A percentile compares a stretch with the other conserved stretches of the same genome.
Evolutionary conservation across 2,329 filamentous ascomycete species (phyloP).

Genomic region (Verticillium albo-atrum): DNA sequence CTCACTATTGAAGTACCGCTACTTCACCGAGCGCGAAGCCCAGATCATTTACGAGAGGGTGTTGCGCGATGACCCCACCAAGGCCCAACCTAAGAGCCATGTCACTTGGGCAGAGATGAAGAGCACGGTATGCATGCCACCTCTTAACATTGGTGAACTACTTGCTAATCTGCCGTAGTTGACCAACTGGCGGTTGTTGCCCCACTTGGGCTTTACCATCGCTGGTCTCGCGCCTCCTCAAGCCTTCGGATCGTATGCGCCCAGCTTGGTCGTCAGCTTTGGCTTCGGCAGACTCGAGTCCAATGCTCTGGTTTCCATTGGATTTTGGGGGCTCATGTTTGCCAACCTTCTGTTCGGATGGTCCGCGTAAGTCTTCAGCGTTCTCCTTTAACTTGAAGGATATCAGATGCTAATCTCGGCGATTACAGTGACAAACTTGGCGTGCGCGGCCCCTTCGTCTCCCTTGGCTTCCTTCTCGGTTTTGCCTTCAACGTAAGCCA

Average conservation of each 20-base stretch:
- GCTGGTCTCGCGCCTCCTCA: slow-evolving; percentile 20
- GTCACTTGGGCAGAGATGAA: slow-evolving; percentile 27
- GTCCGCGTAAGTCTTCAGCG: slow-evolving; percentile 9
- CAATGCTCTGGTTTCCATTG: slow-evolving; percentile 29
- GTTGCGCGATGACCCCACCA: slow-evolving; percentile 28
- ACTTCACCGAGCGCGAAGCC: slow-evolving; percentile 27
- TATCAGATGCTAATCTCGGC: neutral
- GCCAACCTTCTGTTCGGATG: slow-evolving; percentile 26
- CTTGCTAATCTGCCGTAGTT: slow-evolving; percentile 15
- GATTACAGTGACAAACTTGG: slow-evolving; percentile 9
- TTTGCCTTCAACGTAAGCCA: slow-evolving; percentile 5
- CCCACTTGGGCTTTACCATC: slow-evolving; percentile 26
- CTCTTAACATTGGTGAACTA: neutral
- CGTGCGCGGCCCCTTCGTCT: slow-evolving; percentile 14
- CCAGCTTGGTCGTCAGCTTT: slow-evolving; percentile 26
- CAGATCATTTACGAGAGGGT: slow-evolving; percentile 27
- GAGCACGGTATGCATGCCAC: slow-evolving; percentile 19
- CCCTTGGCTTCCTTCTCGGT: slow-evolving; percentile 9
- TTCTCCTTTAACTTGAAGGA: neutral
- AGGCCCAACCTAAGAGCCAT: slow-evolving; percentile 21
- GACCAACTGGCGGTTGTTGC: slow-evolving; percentile 31
- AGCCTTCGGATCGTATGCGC: slow-evolving; percentile 22
- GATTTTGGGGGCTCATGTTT: slow-evolving; percentile 27
- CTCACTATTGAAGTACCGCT: slow-evolving; percentile 20
- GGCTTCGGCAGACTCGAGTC: slow-evolving; percentile 28